phyloP scores from a whole-genome alignment of 257 asterid genomes.

The Cruciata laevipes region DNA sequence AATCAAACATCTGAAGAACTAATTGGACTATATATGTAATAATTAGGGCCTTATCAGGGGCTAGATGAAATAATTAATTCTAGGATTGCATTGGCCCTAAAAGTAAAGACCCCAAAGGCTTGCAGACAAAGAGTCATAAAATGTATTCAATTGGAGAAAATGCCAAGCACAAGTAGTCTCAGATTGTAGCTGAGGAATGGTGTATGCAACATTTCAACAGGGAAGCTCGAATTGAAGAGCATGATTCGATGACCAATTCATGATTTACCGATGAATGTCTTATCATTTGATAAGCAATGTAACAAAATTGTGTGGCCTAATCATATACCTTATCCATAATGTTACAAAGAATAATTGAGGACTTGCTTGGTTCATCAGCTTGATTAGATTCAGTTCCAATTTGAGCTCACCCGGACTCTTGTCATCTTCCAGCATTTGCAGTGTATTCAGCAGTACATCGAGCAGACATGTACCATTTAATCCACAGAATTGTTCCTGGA shows the following conservation, averaged over 20 bases:
- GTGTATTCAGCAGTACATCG: too few species aligned
- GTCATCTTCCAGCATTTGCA: too few species aligned
- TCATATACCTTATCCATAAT: too few species aligned
- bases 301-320: neutral
- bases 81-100: neutral
- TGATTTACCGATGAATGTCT: neutral
- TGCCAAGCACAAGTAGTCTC: neutral
- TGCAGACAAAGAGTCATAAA: neutral
- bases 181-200: neutral
- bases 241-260: neutral
- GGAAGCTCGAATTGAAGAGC: neutral
- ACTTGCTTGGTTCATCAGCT: too few species aligned
- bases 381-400: too few species aligned
- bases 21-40: too few species aligned
- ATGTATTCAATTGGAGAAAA: neutral
- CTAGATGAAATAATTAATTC: neutral
- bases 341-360: too few species aligned
- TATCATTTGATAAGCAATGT: neutral
- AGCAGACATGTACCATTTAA: too few species aligned
- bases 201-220: neutral
- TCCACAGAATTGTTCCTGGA: too few species aligned
- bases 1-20: too few species aligned
- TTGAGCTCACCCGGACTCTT: too few species aligned
- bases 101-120: neutral
- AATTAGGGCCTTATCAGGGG: neutral